Evolutionary conservation across 2,329 filamentous ascomycete genomes (phyloP), one percentile per base, ranked within the genome.

Genomic region (Fusarium brevicatenulatum): DNA sequence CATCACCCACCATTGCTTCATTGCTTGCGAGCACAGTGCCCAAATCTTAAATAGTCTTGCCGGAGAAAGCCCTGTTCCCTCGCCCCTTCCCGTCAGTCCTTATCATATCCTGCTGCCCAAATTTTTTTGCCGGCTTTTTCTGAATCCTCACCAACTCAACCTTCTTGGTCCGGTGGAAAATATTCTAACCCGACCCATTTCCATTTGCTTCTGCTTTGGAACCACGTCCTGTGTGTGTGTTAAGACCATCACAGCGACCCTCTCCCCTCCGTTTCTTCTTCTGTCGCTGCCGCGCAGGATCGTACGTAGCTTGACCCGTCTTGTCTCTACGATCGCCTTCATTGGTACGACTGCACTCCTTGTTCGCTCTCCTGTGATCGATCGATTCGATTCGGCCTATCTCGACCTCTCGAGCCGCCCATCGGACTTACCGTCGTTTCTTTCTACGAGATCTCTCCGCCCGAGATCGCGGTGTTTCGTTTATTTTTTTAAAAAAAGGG

Each of bases 41-140:
- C 37, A 61, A 40, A 50, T 34, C 64, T 58, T 36, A 65, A 62
- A 67, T 49, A 65, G 61, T 72, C 49, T 52, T 62, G 66, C 66
- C 68, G 52, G 60, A 66, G 60, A 63, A 63, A 73, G 66, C 70
- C 69, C 71, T 71, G 54, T 63, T 64, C 47, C 64, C 78, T 77
- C 79, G 77, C 77, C 77, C 76, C 76, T 79, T 76, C 76, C 74
- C 54, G 74, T 67, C 70, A 55, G 75, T 75, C 71, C 77, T 78
- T 78, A 76, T 80, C 75, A 77, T 75, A 80, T 79, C 75, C 80
- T 78, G 77, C 79, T 79, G 81, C 81, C 80, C 80, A 81, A 82
- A 78, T 70, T 80, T 77, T 81, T 80, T 78, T 82, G 78, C 76
- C 68, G 73, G 66, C 76, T 80, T 70, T 75, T 81, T 70, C 72